phyloP scores from a whole-genome alignment of 208 protist species.

The Zelonia costaricensis region DNA sequence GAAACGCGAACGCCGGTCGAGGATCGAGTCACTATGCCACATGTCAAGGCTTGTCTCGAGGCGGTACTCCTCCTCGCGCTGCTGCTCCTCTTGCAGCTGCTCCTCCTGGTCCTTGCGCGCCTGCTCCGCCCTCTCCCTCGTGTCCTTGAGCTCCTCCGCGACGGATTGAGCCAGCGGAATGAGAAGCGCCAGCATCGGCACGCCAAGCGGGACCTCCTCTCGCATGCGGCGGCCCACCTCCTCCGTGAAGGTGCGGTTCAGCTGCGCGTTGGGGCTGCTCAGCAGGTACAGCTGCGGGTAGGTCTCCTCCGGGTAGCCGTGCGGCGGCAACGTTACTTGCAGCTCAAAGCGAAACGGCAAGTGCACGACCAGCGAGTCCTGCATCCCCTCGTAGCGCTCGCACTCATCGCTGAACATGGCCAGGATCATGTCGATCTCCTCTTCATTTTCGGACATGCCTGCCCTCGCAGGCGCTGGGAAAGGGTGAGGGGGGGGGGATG shows the following conservation, averaged over 20 bases:
- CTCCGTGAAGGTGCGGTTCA: constrained; percentile 38
- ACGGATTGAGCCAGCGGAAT: constrained; percentile 60
- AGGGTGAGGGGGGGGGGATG: too few species aligned
- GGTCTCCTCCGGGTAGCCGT: constrained; percentile 61
- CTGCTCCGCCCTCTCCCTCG: constrained; percentile 22
- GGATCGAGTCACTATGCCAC: constrained; percentile 57
- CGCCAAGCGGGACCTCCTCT: constrained; percentile 59
- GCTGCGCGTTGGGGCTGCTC: constrained; percentile 59
- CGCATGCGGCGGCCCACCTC: constrained; percentile 44
- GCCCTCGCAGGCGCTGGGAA: too few species aligned
- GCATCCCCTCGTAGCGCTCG: constrained; percentile 26
- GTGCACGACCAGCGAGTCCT: constrained; percentile 40
- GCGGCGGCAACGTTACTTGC: constrained; percentile 55
- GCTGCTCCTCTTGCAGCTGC: constrained; percentile 16
- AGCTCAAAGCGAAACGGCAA: constrained; percentile 74
- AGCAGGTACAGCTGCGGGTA: constrained; percentile 60
- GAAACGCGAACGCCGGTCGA: constrained; percentile 87
- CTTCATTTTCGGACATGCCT: constrained; percentile 25
- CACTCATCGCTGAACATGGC: constrained; percentile 71
- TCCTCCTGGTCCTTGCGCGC: constrained; percentile 21
- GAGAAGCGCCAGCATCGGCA: constrained; percentile 60
- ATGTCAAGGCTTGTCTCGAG: constrained; percentile 37
- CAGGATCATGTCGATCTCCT: constrained; percentile 79
- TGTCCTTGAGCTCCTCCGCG: constrained; percentile 50
- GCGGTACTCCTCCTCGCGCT: constrained; percentile 23